These are phyloP conservation scores for Lachancea cidri DNA, from an alignment of 805 yeast species.

Conservation along the genomic window DNA sequence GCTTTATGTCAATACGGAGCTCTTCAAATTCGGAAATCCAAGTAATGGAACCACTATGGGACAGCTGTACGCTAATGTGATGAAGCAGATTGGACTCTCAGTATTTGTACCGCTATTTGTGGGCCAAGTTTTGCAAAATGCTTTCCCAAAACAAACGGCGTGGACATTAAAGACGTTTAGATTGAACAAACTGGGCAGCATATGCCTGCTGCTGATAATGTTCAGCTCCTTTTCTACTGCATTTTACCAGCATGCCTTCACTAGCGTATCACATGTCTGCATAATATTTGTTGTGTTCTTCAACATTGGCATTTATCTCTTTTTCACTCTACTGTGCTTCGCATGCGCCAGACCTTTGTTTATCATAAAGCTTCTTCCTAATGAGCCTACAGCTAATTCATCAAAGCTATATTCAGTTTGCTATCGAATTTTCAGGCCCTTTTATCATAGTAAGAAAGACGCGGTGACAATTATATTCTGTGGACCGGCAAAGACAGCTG, in stretches of 20 bases:
- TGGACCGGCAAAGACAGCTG: conserved; percentile 93
- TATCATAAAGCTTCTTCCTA: conserved; percentile 39
- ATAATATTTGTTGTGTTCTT: conserved; percentile 76
- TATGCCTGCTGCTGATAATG: conserved; percentile 74
- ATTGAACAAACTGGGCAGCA: conserved; percentile 68
- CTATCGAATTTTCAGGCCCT: conserved; percentile 45
- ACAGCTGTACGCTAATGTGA: conserved; percentile 62
- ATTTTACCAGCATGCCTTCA: conserved; percentile 75
- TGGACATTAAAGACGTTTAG: conserved; percentile 54
- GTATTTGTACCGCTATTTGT: conserved; percentile 82
- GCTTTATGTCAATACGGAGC: conserved; percentile 49
- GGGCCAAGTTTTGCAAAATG: conserved; percentile 77
- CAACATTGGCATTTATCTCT: conserved; percentile 72
- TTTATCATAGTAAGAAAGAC: conserved; percentile 64
- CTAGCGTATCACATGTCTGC: conserved; percentile 59
- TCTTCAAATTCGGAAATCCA: conserved; percentile 80
- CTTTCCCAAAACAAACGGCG: conserved; percentile 59
- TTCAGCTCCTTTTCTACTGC: conserved; percentile 83
- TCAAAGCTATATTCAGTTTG: conserved; percentile 41
- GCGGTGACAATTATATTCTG: conserved; percentile 78
- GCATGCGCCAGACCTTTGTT: conserved; percentile 56
- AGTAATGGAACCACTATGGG: conserved; percentile 48
- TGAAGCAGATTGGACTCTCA: conserved; percentile 82
- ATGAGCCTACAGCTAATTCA: conserved; percentile 44
- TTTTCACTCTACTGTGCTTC: conserved; percentile 65